A percentile compares a stretch with the other conserved stretches of the same genome.
Conservation (phyloP, 176 grass and related monocot genomes). For the Miscanthus lutarioriparius region DNA sequence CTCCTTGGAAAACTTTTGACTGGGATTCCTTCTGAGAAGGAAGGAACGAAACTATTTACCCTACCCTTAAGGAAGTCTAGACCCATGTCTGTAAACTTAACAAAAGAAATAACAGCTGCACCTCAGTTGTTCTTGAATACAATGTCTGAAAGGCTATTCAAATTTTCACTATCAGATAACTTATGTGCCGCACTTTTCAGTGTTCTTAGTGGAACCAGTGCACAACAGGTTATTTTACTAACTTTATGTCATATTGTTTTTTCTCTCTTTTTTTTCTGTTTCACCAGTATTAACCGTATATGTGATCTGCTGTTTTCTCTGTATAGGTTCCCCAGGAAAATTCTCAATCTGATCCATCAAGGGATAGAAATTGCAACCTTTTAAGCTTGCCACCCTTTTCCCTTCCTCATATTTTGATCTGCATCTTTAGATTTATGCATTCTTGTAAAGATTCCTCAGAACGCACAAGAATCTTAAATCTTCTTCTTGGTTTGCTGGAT, state of each 20-base stretch:
- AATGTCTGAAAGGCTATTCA: slow-evolving; percentile 83
- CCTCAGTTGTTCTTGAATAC: slow-evolving; percentile 70
- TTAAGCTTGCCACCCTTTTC: slow-evolving; percentile 66
- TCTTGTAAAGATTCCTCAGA: slow-evolving; percentile 78
- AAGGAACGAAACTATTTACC: slow-evolving; percentile 72
- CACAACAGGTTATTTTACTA: slow-evolving; percentile 70
- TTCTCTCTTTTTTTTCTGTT: slow-evolving; percentile 11
- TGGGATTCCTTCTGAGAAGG: slow-evolving; percentile 77
- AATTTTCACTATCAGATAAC: slow-evolving; percentile 85
- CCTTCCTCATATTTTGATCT: slow-evolving; percentile 93
- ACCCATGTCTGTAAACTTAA: slow-evolving; percentile 58
- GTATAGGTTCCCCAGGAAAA: slow-evolving; percentile 81
- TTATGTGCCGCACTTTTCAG: slow-evolving; percentile 85
- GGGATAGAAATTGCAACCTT: slow-evolving; percentile 48
- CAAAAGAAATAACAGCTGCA: slow-evolving; percentile 42
- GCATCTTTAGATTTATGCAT: slow-evolving; percentile 87
- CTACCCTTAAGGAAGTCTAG: slow-evolving; percentile 68
- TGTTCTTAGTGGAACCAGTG: slow-evolving; percentile 91
- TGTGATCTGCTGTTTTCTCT: slow-evolving; percentile 19
- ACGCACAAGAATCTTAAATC: slow-evolving; percentile 70
- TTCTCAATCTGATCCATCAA: slow-evolving; percentile 51
- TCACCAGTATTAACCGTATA: neutral
- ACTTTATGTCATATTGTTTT: slow-evolving; percentile 10
- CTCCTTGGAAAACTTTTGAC: slow-evolving; percentile 89
- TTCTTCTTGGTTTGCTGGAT: slow-evolving; percentile 79